These are phyloP conservation scores for Halenospora varia DNA, from an alignment of 495 filamentous ascomycete species.

Conservation along the genomic window DNA sequence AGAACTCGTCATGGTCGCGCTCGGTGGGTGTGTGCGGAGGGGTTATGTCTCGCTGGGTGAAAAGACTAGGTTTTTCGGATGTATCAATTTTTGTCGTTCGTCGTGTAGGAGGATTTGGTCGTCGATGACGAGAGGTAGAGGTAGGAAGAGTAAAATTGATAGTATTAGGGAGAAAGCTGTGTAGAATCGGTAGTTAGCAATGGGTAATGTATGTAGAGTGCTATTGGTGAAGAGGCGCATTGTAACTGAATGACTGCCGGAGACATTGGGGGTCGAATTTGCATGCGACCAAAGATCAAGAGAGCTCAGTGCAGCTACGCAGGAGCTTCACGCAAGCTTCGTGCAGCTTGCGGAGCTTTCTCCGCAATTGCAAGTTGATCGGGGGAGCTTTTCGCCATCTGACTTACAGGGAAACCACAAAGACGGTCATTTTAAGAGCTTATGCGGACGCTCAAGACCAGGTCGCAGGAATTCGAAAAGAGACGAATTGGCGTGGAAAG, in stretches of 20 bases:
- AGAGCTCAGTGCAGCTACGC: not conserved
- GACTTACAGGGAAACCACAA: conserved; percentile 79
- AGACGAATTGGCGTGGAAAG: not conserved
- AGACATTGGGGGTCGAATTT: too few species aligned
- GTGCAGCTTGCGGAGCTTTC: conserved; percentile 4
- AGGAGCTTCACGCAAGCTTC: not conserved
- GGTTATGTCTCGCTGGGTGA: conserved; percentile 38
- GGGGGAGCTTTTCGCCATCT: not conserved
- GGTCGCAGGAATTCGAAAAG: conserved; percentile 8
- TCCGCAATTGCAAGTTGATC: not conserved
- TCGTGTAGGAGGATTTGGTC: conserved; percentile 23
- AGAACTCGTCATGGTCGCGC: conserved; percentile 62
- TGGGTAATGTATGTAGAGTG: too few species aligned
- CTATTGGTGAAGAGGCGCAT: not conserved
- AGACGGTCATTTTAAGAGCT: conserved; percentile 66
- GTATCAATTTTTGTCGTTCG: conserved; percentile 26
- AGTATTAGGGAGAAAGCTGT: conserved; percentile 86
- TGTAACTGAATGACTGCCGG: not conserved
- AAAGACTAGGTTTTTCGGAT: conserved; percentile 36
- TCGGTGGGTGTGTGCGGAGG: conserved; percentile 59
- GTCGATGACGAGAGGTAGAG: conserved; percentile 28
- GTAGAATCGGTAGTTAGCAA: conserved; percentile 17
- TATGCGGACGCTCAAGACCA: conserved; percentile 8
- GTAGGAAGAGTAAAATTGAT: conserved; percentile 63
- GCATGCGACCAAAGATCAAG: too few species aligned